phyloP scores from a whole-genome alignment of 208 protist species.

The Acanthamoeba culbertsoni region DNA sequence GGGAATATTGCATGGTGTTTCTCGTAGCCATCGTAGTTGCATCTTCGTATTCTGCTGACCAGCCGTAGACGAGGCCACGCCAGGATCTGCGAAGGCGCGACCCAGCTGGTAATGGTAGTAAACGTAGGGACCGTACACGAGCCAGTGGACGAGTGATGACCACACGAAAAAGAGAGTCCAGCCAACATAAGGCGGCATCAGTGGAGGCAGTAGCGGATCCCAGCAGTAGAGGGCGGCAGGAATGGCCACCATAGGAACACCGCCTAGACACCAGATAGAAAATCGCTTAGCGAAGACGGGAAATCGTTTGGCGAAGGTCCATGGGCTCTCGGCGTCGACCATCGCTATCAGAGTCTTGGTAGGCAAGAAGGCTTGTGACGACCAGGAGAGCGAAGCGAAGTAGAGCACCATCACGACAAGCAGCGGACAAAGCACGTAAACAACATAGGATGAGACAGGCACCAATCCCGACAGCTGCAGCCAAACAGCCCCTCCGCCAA shows the following conservation, averaged over 20 bases:
- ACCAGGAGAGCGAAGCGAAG: neutral
- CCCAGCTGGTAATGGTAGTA: neutral
- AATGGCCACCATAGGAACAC: neutral
- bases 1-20: neutral
- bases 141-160: neutral
- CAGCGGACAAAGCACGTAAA: neutral
- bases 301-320: neutral
- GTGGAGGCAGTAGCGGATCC: neutral
- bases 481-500: no score
- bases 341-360: neutral
- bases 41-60: neutral
- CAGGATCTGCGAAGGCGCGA: neutral
- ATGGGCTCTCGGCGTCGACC: neutral
- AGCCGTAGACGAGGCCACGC: neutral
- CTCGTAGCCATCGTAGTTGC: neutral
- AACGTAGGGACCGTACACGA: neutral
- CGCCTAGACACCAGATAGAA: neutral
- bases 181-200: neutral
- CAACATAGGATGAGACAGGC: neutral
- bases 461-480: neutral
- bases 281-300: neutral
- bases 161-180: neutral
- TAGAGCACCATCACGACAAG: neutral
- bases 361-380: neutral
- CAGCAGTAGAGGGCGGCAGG: neutral